Evolutionary conservation across 352 stramenopile genomes (phyloP), one percentile per base, ranked within the genome.

Genomic region (Phytopythium aichiense): DNA sequence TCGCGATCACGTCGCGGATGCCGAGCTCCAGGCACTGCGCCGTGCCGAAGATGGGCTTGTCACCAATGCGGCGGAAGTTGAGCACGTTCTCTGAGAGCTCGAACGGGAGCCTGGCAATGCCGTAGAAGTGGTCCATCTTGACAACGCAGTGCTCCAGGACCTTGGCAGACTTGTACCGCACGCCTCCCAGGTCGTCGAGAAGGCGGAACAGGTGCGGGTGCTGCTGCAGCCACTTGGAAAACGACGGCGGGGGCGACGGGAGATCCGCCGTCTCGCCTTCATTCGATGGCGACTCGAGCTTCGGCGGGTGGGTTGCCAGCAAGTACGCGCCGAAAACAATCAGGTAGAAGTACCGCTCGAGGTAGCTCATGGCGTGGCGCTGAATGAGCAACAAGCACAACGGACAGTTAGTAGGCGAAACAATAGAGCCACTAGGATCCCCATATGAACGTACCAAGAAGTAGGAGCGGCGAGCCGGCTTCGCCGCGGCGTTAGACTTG

Each of bases 51-150:
- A 96, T 91, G 11, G 88, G 88, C 51, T 94, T 82, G 23, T 84
- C 66, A 1, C 62, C 68, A 59, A 97, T 81, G 33, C 87, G 82
- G 22, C 90, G 85, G 56, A 93, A 97, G 65, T 97, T 96, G 7
- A 86, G 88, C 7, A 95, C 84, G 54, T 84, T 89, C 7, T 70
- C 54, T 18, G 87, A 85, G 33, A 95, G 58, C 23, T 79, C 63
- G 31, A 81, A 87, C 11, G 78, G 84, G 22, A 93, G 85, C 20
- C 77, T 71, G 11, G 72, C 77, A 45, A 90, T 77, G 33, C 90
- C 88, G 22, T 89, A 91, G 62, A 97, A 96, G 55, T 97, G 89
- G 49, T 97, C 90, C 62, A 91, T 86, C 54, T 96, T 96, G 51
- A 97, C 72, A 43, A 96, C 87, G 35, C 80, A 88, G 54, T 89